Conservation (phyloP, 768 basidiomycete genomes). For the Phaeolepiota aurea region DNA sequence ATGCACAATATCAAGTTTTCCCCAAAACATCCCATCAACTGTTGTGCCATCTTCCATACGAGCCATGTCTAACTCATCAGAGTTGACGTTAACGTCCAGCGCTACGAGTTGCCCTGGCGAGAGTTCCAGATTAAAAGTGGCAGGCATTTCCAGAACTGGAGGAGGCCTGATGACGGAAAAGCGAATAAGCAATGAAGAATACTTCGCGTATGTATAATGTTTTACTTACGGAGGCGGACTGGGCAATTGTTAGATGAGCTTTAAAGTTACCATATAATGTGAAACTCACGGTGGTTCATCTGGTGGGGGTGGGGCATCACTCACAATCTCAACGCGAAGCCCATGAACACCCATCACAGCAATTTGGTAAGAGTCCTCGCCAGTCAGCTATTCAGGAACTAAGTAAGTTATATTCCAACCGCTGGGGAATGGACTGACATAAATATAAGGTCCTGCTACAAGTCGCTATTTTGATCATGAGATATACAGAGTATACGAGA, state of each 20-base stretch:
- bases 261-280: neutral
- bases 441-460: slow-evolving; percentile 78
- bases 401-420: no score
- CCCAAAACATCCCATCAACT: slow-evolving; percentile 84
- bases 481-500: slow-evolving; percentile 10
- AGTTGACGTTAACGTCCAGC: slow-evolving; percentile 70
- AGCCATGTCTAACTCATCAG: slow-evolving; percentile 85
- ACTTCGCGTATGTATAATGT: no score
- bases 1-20: slow-evolving; percentile 79
- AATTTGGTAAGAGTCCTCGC: slow-evolving; percentile 85
- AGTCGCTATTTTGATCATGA: slow-evolving; percentile 43
- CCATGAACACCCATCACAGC: slow-evolving; percentile 79
- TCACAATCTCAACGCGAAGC: slow-evolving; percentile 78
- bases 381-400: slow-evolving; percentile 62
- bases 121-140: slow-evolving; percentile 76
- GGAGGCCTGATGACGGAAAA: slow-evolving; percentile 30
- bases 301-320: slow-evolving; percentile 78
- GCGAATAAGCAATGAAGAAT: slow-evolving; percentile 1
- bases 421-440: slow-evolving; percentile 44
- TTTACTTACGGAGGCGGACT: slow-evolving; percentile 41
- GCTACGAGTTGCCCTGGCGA: slow-evolving; percentile 72
- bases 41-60: slow-evolving; percentile 84
- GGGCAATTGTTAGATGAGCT: slow-evolving; percentile 5
- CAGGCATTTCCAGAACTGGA: slow-evolving; percentile 82
- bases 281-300: slow-evolving; percentile 72